These are phyloP conservation scores for Spergularia marina DNA, from an alignment of 148 eudicot species.

Conservation along the genomic window DNA sequence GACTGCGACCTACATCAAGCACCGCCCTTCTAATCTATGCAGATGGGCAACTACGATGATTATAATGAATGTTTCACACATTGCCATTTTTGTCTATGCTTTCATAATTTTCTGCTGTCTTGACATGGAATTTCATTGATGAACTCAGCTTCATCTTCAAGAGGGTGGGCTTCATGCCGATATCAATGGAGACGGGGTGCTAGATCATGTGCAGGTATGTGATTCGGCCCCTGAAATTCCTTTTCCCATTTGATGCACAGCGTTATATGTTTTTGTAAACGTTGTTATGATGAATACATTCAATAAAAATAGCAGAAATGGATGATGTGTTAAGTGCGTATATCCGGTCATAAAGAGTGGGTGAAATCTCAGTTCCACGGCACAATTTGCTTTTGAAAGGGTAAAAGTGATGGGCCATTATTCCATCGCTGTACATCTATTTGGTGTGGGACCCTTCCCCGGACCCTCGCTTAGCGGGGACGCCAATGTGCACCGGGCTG, in stretches of 20 bases:
- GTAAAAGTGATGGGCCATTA: background rate
- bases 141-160: constrained; percentile 87
- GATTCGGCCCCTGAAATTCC: constrained; percentile 10
- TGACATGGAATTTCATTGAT: constrained; percentile 17
- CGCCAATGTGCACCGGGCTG: too few species aligned
- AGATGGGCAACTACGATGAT: too few species aligned
- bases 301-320: background rate
- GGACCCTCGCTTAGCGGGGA: too few species aligned
- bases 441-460: too few species aligned
- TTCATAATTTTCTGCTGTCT: constrained; percentile 1
- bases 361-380: too few species aligned
- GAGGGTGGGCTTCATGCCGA: constrained; percentile 99
- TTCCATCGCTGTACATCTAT: background rate
- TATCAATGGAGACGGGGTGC: constrained; percentile 95
- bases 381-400: background rate
- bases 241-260: background rate
- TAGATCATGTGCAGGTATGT: constrained; percentile 96
- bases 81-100: background rate
- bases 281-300: background rate
- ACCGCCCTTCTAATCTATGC: too few species aligned
- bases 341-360: background rate
- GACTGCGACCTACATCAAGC: too few species aligned
- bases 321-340: background rate
- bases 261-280: background rate
- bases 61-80: background rate